Base-by-base conservation (phyloP, 169 alveolate genomes). In the Plasmodium billcollinsi region DNA sequence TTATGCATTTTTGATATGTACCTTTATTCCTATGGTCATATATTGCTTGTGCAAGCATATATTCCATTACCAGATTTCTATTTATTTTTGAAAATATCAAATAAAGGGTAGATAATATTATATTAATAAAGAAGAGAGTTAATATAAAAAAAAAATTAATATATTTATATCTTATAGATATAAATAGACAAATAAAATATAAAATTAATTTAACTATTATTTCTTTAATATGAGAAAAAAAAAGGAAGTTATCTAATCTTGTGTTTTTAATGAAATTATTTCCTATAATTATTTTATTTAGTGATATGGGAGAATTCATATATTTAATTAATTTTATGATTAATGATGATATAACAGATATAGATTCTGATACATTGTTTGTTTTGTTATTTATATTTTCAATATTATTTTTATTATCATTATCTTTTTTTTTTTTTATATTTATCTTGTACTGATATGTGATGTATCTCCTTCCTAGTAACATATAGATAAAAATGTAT, bases 401-500 rank as follows among this genome's bases (percentile, higher is more conserved):
- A 6, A 20, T 20, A 24, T 76, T 58, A 24, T 50, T 65, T 12
- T 33, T 39, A 5, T 39, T 39, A 39, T 39, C 47, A 39, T 39
- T 0, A 6, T 39, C 47, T 15, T 33, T 52, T 21, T 18, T 47
- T 45, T 47, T 20, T 52, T 62, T 62, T 24, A 24, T 62, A 6
- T 78, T 54, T 29, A 14, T 24, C 29, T 65, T 50, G 24, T 59
- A 66, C 50, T 71, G 39, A n/a, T 78, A 66, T 18, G 89, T 78
- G 20, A 66, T 66, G 43, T 78, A 78, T 47, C 67, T 67, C 8
- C 89, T 43, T 3, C 89, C 89, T 21, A 78, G 78, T 11, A 78
- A 59, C 89, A 78, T 78, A 45, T 78, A 78, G 26, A 78, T 78
- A 26, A 78, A 65, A 67, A 78, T 78, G 59, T 78, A 78, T 8